These are phyloP conservation scores for Fusarium sacchari DNA, from an alignment of 2,329 filamentous ascomycete species.

Conservation along the genomic window DNA sequence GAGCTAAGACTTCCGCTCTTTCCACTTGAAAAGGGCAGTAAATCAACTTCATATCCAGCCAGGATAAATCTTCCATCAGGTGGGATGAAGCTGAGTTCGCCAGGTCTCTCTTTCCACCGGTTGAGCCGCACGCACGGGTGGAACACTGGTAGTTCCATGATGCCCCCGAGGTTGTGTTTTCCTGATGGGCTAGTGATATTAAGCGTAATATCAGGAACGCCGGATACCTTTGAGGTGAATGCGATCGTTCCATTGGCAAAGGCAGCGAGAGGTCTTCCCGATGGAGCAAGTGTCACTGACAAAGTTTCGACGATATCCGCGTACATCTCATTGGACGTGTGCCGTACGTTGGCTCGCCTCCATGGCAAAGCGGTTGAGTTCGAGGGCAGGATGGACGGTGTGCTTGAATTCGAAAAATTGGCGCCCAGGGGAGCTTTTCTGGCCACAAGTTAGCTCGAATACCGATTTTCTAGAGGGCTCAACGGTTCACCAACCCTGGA, in stretches of 20 bases:
- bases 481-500: conserved; percentile 66
- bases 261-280: conserved; percentile 85
- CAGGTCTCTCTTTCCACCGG: conserved; percentile 88
- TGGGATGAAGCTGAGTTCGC: conserved; percentile 94
- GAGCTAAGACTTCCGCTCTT: conserved; percentile 64
- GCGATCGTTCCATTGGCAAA: conserved; percentile 92
- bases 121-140: conserved; percentile 93
- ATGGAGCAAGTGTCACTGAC: conserved; percentile 87
- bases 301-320: conserved; percentile 94
- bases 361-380: conserved; percentile 76
- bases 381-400: conserved; percentile 54
- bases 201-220: conserved; percentile 88
- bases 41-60: conserved; percentile 92
- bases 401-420: conserved; percentile 52
- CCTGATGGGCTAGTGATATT: conserved; percentile 83
- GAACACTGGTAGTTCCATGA: conserved; percentile 91
- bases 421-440: conserved; percentile 55
- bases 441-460: conserved; percentile 16
- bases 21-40: conserved; percentile 76
- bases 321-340: conserved; percentile 97
- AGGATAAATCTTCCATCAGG: conserved; percentile 94
- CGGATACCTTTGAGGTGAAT: conserved; percentile 94
- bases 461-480: background rate
- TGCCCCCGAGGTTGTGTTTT: conserved; percentile 76
- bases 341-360: conserved; percentile 89